These are phyloP conservation scores for Sanghuangporus sanghuang DNA, from an alignment of 1,284 basidiomycete genomes.

Conservation along the genomic window DNA sequence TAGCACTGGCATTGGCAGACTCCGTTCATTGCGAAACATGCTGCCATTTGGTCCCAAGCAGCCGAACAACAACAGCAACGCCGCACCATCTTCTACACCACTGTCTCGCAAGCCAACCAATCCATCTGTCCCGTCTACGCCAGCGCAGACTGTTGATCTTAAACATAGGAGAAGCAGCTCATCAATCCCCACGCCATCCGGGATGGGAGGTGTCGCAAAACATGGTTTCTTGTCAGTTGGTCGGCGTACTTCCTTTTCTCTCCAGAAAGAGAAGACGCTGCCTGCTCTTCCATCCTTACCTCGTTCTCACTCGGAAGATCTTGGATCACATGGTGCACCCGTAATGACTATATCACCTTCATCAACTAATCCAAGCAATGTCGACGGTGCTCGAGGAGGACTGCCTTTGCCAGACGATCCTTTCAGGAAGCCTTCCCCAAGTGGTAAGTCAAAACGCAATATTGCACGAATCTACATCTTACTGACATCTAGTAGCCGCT, in stretches of 20 bases:
- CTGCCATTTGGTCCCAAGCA: constrained; percentile 15
- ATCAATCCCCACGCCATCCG: constrained; percentile 2
- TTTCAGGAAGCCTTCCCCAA: constrained; percentile 6
- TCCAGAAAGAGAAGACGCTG: constrained; percentile 3
- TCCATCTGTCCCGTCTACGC: neutral
- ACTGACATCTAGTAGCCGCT: neutral
- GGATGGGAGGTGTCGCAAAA: neutral
- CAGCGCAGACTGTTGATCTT: neutral
- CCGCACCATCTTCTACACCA: neutral
- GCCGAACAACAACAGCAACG: neutral
- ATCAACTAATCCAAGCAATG: neutral
- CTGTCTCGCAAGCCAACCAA: neutral
- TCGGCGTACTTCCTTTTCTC: constrained; percentile 6
- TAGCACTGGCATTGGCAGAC: constrained; percentile 6
- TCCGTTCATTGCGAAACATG: constrained; percentile 11
- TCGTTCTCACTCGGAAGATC: constrained; percentile 12
- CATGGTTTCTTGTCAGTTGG: constrained; percentile 10
- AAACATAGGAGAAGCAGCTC: constrained; percentile 12
- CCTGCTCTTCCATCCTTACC: neutral
- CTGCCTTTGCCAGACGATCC: constrained; percentile 1
- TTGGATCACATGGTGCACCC: neutral
- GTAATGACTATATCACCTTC: constrained; percentile 5
- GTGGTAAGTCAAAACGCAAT: neutral
- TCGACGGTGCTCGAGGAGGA: neutral
- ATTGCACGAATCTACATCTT: neutral